phyloP scores from a whole-genome alignment of 257 asterid species.

The Galeopsis tetrahit region DNA sequence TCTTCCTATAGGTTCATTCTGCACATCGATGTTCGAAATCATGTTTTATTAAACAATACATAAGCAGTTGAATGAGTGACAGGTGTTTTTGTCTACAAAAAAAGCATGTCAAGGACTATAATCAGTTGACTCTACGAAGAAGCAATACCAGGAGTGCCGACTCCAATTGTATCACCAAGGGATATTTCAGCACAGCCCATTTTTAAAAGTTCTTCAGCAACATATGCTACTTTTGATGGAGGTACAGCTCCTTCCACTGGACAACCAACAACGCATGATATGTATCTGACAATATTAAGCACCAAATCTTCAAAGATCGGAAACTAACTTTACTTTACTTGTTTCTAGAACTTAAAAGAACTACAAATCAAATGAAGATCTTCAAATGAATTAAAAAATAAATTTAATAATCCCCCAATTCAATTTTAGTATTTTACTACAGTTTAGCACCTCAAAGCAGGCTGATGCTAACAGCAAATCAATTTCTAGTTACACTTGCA shows the following conservation, averaged over 20 bases:
- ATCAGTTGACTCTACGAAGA: constrained; percentile 26
- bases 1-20: constrained; percentile 19
- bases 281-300: constrained; percentile 59
- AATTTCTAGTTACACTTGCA: background rate
- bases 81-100: background rate
- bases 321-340: constrained; percentile 3
- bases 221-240: constrained; percentile 83
- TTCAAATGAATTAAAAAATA: constrained; percentile 12
- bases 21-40: constrained; percentile 1
- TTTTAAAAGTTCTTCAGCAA: constrained; percentile 74
- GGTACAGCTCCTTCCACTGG: constrained; percentile 90
- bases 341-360: constrained; percentile 25
- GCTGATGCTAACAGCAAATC: background rate
- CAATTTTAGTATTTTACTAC: background rate
- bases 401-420: background rate
- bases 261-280: constrained; percentile 96
- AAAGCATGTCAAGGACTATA: background rate
- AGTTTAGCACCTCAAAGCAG: constrained; percentile 1
- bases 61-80: constrained; percentile 15
- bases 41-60: background rate
- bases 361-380: constrained; percentile 20
- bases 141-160: constrained; percentile 92
- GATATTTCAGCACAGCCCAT: constrained; percentile 97
- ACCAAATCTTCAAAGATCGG: constrained; percentile 25
- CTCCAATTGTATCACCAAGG: constrained; percentile 95